Conservation (phyloP, 1,284 basidiomycete genomes). For the Gymnopus androsaceus region DNA sequence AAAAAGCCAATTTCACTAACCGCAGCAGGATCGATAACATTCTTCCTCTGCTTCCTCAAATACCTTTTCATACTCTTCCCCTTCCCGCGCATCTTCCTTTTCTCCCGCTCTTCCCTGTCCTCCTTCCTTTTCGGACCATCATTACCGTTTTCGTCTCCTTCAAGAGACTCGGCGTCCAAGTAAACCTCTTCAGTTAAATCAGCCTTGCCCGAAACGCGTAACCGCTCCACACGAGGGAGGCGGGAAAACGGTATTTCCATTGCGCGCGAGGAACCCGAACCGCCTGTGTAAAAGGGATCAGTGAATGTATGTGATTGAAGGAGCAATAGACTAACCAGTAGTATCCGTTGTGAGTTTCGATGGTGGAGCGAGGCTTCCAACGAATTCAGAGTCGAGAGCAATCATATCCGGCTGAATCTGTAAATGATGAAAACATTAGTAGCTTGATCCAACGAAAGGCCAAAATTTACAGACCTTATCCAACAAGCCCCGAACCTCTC, state of each 20-base stretch:
- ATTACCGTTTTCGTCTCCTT: too few species aligned
- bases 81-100: conserved; percentile 83
- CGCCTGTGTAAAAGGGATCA: background rate
- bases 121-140: conserved; percentile 38
- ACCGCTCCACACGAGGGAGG: conserved; percentile 71
- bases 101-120: conserved; percentile 60
- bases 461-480: conserved; percentile 69
- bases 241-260: conserved; percentile 65
- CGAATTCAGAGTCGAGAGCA: conserved; percentile 82
- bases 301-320: too few species aligned
- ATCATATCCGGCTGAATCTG: conserved; percentile 94
- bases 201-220: conserved; percentile 70
- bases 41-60: conserved; percentile 87
- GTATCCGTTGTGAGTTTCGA: conserved; percentile 50
- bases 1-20: conserved; percentile 46
- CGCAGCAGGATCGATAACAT: conserved; percentile 85
- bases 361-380: conserved; percentile 71
- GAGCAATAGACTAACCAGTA: conserved; percentile 41
- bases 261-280: conserved; percentile 25
- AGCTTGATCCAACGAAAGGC: background rate
- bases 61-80: conserved; percentile 83
- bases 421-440: background rate
- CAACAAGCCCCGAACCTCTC: conserved; percentile 87
- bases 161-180: conserved; percentile 40
- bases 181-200: conserved; percentile 62